Base-by-base conservation (phyloP, 1,139 yeast genomes). In the Candida anutae region DNA sequence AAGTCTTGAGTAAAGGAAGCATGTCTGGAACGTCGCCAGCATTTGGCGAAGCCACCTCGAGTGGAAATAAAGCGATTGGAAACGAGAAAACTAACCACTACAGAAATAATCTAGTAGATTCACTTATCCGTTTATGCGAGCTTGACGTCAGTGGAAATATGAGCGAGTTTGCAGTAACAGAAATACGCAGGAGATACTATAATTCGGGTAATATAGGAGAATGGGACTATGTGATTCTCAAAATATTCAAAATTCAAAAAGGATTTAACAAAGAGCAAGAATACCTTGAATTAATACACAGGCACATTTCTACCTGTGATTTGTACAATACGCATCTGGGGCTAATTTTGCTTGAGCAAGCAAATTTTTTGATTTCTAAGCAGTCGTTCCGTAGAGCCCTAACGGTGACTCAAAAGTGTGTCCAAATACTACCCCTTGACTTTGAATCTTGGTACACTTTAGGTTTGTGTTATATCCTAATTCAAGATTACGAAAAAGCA, bases 401-500 rank as follows among this genome's bases (percentile, higher is more conserved):
- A 29, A 34, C 37, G 4, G 39, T 62, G 12, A 58, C 69, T 9
- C 43, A 55, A 29, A 47, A 45, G 14, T 47, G 61, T 13, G 50
- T 62, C 6, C 38, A 46, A 17, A 46, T 62, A 4, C 40, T 63
- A 20, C 69, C 69, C 5, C 49, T 62, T 22, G 70, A 64, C 35
- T 64, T 55, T 31, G 69, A 63, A 18, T 49, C 60, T 24, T 64
- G 71, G 70, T 55, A 47, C 37, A 42, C 46, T 22, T 44, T 64
- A 21, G 48, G 60, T 3, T 42, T 62, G 20, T 50, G 62, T 33
- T 58, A 62, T 33, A 42, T 61, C 10, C 38, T 63, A 25, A 37
- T 32, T 2, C 46, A 47, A n/a, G 50, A 62, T 28, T 53, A 43
- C 34, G 43, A 42, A 22, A 43, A 41, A 24, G 69, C 69, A 1